These are phyloP conservation scores for Aspergillus sp. DNA, from an alignment of 2,329 filamentous ascomycete species.

Conservation along the genomic window DNA sequence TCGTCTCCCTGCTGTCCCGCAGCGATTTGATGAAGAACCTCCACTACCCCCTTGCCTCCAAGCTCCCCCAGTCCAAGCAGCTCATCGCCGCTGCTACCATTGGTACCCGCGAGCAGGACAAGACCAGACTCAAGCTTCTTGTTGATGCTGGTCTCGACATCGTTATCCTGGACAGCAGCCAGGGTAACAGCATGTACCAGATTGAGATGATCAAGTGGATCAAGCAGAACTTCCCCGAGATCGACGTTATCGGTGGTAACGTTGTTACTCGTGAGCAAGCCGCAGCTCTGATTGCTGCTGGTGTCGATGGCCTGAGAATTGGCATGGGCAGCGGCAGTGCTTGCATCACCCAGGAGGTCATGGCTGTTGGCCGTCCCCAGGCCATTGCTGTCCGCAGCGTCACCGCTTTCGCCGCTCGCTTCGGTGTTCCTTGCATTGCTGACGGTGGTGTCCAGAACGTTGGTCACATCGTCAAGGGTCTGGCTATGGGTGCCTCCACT, in stretches of 20 bases:
- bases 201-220: constrained; percentile 97
- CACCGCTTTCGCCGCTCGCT: constrained; percentile 82
- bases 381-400: constrained; percentile 91
- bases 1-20: constrained; percentile 87
- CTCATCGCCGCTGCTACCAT: constrained; percentile 93
- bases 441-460: constrained; percentile 98
- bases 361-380: constrained; percentile 96
- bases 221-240: constrained; percentile 78
- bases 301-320: constrained; percentile 94
- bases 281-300: constrained; percentile 85
- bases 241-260: constrained; percentile 98
- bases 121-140: constrained; percentile 78
- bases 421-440: constrained; percentile 96
- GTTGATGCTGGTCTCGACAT: constrained; percentile 95
- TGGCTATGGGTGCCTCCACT: constrained; percentile 88
- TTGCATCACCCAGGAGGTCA: constrained; percentile 99
- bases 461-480: constrained; percentile 97
- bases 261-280: constrained; percentile 98
- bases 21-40: constrained; percentile 99
- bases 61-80: constrained; percentile 96
- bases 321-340: constrained; percentile 98
- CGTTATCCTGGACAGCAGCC: constrained; percentile 91
- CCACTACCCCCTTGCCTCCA: constrained; percentile 93
- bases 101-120: constrained; percentile 92
- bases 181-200: constrained; percentile 98